phyloP scores from a whole-genome alignment of 2,329 filamentous ascomycete species.

The Ophiostoma novo-ulmi region DNA sequence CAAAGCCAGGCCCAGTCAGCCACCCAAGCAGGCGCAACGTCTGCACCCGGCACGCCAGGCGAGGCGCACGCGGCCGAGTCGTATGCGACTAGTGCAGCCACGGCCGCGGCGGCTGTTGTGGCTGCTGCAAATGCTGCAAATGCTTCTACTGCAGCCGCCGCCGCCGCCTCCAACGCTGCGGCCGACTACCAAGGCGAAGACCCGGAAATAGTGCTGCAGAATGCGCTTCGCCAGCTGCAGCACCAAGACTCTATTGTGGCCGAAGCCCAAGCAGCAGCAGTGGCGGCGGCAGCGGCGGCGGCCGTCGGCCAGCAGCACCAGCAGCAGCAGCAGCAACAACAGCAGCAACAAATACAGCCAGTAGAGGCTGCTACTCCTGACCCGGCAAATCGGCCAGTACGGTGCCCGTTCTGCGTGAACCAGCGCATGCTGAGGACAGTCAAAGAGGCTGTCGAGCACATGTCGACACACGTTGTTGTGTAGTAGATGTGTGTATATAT shows the following conservation, averaged over 20 bases:
- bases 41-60: not conserved
- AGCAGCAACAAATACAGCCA: not conserved
- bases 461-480: constrained; percentile 54
- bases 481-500: not conserved
- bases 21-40: not conserved
- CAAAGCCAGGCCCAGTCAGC: not conserved
- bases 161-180: not conserved
- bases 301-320: constrained; percentile 8
- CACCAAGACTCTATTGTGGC: constrained; percentile 53
- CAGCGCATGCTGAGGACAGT: constrained; percentile 56
- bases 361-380: not conserved
- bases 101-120: not conserved
- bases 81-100: not conserved
- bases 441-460: constrained; percentile 58
- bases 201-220: constrained; percentile 54
- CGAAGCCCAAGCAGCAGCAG: constrained; percentile 48
- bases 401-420: constrained; percentile 59
- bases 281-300: constrained; percentile 40
- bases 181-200: constrained; percentile 41
- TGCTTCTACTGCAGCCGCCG: not conserved
- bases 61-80: not conserved
- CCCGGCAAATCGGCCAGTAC: constrained; percentile 44
- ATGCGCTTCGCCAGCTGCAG: constrained; percentile 54
- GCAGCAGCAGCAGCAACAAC: constrained; percentile 21
- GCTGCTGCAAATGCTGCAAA: not conserved